phyloP scores from a whole-genome alignment of 2,329 filamentous ascomycete species.

The Penicillium aurantiogriseum region DNA sequence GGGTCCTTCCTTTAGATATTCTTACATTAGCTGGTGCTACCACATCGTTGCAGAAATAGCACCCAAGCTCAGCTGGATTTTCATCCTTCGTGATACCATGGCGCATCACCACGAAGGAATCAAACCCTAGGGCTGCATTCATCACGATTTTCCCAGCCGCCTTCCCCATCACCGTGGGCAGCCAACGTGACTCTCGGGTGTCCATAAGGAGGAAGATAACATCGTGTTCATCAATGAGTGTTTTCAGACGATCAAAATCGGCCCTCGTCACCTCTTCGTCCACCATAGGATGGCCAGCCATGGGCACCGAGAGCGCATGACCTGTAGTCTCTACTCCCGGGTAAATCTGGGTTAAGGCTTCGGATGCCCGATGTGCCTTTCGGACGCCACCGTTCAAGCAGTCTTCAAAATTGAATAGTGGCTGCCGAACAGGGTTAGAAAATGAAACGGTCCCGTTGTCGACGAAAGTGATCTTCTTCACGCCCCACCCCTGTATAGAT shows the following conservation, averaged over 20 bases:
- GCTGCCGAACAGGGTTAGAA: slow-evolving; percentile 93
- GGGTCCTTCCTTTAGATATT: slow-evolving; percentile 21
- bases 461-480: slow-evolving; percentile 90
- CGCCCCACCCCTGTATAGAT: slow-evolving; percentile 71
- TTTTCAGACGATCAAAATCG: slow-evolving; percentile 73
- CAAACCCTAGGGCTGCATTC: slow-evolving; percentile 94
- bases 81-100: slow-evolving; percentile 69
- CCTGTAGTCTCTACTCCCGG: slow-evolving; percentile 82
- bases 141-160: slow-evolving; percentile 90
- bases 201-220: slow-evolving; percentile 97
- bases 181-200: slow-evolving; percentile 88
- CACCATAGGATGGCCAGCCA: slow-evolving; percentile 86
- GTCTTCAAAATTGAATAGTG: slow-evolving; percentile 85
- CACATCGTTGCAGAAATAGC: slow-evolving; percentile 98
- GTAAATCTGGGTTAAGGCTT: slow-evolving; percentile 80
- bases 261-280: slow-evolving; percentile 67
- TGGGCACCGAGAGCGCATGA: slow-evolving; percentile 81
- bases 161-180: slow-evolving; percentile 95
- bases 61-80: slow-evolving; percentile 70
- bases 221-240: slow-evolving; percentile 80
- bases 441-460: slow-evolving; percentile 93
- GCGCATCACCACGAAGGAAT: slow-evolving; percentile 95
- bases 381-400: slow-evolving; percentile 79
- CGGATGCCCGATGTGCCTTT: slow-evolving; percentile 79
- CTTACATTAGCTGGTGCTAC: slow-evolving; percentile 89